phyloP scores from a whole-genome alignment of 768 basidiomycete species.

The Lactarius hengduanensis region DNA sequence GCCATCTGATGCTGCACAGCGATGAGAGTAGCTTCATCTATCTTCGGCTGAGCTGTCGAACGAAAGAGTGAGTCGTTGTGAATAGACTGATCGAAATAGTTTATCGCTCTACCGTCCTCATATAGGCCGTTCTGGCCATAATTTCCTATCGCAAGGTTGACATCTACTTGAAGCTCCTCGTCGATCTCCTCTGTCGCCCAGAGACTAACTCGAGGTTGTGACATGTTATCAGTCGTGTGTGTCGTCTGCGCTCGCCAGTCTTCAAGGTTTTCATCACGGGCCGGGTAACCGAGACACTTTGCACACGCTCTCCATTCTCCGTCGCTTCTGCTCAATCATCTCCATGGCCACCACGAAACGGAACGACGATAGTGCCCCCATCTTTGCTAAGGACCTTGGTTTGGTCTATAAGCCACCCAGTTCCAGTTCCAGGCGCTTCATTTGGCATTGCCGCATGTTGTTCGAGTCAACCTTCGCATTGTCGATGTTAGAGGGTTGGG shows the following conservation, averaged over 20 bases:
- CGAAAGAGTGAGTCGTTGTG: neutral
- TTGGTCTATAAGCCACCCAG: constrained; percentile 34
- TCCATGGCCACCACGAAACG: constrained; percentile 16
- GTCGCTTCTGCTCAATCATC: neutral
- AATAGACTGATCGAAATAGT: neutral
- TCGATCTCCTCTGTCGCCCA: constrained; percentile 86
- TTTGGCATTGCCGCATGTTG: constrained; percentile 56
- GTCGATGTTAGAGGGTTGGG: constrained; percentile 66
- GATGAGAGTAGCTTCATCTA: constrained; percentile 66
- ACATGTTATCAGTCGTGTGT: constrained; percentile 37
- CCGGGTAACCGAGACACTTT: constrained; percentile 8
- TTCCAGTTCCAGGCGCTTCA: constrained; percentile 29
- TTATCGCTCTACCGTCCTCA: constrained; percentile 54
- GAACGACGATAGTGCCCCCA: neutral
- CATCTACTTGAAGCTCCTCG: constrained; percentile 67
- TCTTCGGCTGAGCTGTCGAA: constrained; percentile 50
- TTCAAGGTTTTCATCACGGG: neutral
- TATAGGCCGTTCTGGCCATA: constrained; percentile 68
- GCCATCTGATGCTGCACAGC: constrained; percentile 83
- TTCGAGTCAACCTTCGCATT: constrained; percentile 61
- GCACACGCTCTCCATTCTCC: neutral
- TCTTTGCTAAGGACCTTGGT: constrained; percentile 31
- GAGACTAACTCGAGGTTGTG: constrained; percentile 64
- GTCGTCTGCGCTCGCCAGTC: neutral
- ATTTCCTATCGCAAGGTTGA: constrained; percentile 63